These are phyloP conservation scores for Scutellaria baicalensis DNA, from an alignment of 257 asterid genomes.

Conservation along the genomic window DNA sequence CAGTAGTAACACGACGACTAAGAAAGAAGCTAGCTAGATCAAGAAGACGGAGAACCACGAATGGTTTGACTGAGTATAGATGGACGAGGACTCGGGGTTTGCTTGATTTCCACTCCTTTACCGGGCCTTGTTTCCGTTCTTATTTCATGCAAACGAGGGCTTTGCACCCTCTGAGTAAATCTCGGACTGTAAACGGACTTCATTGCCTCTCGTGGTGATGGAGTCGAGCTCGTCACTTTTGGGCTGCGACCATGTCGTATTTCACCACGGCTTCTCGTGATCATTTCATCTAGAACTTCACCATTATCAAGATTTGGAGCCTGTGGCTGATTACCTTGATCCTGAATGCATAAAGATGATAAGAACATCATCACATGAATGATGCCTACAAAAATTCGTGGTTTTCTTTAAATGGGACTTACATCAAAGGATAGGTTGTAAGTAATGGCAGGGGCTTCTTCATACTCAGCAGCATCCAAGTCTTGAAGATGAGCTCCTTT, in stretches of 20 bases:
- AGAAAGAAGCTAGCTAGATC: conserved; percentile 4
- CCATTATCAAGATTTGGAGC: conserved; percentile 35
- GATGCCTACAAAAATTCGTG: too few species aligned
- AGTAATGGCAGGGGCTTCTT: conserved; percentile 76
- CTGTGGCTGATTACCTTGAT: conserved; percentile 38
- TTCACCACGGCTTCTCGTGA: conserved; percentile 93
- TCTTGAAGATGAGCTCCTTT: conserved; percentile 87
- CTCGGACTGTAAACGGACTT: conserved; percentile 44
- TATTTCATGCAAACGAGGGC: conserved; percentile 54
- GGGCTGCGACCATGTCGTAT: conserved; percentile 69
- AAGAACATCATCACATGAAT: background rate
- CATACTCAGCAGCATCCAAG: conserved; percentile 93
- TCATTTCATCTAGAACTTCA: conserved; percentile 68
- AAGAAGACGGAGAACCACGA: conserved; percentile 33
- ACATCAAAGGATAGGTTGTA: conserved; percentile 62
- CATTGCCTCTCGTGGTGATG: conserved; percentile 40
- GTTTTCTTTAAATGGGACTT: conserved; percentile 15
- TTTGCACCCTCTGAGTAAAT: conserved; percentile 31
- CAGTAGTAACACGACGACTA: conserved; percentile 5
- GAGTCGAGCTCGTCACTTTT: conserved; percentile 58
- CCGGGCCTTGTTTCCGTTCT: conserved; percentile 46
- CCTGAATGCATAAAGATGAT: conserved; percentile 25
- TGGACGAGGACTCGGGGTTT: conserved; percentile 59
- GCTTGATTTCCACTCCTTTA: conserved; percentile 42
- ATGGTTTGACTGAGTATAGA: conserved; percentile 45